Conservation (phyloP, 2,329 filamentous ascomycete genomes). For the Colletotrichum endophyticum region DNA sequence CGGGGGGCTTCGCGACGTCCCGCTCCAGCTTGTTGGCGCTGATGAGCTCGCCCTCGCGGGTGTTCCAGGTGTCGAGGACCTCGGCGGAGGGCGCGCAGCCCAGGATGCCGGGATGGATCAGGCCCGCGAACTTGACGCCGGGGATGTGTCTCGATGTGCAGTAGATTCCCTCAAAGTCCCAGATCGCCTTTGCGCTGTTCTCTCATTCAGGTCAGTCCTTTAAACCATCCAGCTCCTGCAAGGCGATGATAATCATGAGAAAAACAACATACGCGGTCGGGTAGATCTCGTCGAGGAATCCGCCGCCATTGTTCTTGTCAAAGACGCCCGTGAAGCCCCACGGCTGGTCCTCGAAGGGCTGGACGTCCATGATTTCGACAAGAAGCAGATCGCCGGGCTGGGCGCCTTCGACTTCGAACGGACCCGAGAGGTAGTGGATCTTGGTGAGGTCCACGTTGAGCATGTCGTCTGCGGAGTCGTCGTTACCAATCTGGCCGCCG, state of each 20-base stretch:
- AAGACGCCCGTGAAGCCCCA: slow-evolving; percentile 94
- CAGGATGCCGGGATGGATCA: slow-evolving; percentile 91
- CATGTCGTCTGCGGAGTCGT: slow-evolving; percentile 88
- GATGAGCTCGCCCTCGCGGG: slow-evolving; percentile 81
- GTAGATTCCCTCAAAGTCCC: slow-evolving; percentile 65
- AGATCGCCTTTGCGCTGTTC: slow-evolving; percentile 59
- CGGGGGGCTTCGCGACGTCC: slow-evolving; percentile 78
- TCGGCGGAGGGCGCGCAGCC: slow-evolving; percentile 85
- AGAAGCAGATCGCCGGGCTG: slow-evolving; percentile 85
- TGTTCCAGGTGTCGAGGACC: slow-evolving; percentile 82
- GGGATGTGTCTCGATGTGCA: slow-evolving; percentile 88
- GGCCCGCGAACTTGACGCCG: slow-evolving; percentile 83
- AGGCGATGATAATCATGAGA: not conserved
- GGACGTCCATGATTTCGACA: slow-evolving; percentile 91
- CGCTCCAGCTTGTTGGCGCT: slow-evolving; percentile 68
- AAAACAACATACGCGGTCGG: slow-evolving; percentile 70
- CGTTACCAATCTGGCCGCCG: slow-evolving; percentile 84
- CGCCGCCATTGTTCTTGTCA: slow-evolving; percentile 80
- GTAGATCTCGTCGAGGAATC: slow-evolving; percentile 87
- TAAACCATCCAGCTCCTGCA: not conserved
- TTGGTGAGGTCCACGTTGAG: slow-evolving; percentile 83
- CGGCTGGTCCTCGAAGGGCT: slow-evolving; percentile 82
- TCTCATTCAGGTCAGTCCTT: not conserved
- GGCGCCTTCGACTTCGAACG: slow-evolving; percentile 84
- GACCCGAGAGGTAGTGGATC: slow-evolving; percentile 87